Evolutionary conservation across 2,329 filamentous ascomycete genomes (phyloP).

Genomic region (Ascochyta viciae-villosae): DNA sequence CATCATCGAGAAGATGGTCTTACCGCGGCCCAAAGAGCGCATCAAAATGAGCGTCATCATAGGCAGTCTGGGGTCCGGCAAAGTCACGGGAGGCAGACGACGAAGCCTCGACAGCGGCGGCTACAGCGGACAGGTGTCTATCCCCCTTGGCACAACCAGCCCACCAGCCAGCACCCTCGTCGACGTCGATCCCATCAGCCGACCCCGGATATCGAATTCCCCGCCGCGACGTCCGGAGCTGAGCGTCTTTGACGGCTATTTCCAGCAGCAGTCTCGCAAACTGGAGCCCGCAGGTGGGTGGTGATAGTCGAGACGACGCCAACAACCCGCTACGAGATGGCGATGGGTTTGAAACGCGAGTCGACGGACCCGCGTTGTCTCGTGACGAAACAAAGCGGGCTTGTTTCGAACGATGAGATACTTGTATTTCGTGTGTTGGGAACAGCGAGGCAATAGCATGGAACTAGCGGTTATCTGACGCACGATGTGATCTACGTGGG

Average conservation of each 20-base stretch:
- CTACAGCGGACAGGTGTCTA: constrained; percentile 39
- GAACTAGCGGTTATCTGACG: no score
- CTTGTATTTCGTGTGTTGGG: no score
- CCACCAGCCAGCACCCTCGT: constrained; percentile 21
- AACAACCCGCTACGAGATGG: no score
- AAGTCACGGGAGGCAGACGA: constrained; percentile 35
- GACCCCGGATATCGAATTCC: background rate
- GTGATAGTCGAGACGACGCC: constrained; percentile 10
- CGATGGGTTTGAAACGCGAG: no score
- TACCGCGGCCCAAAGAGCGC: constrained; percentile 40
- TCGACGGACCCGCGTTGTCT: no score
- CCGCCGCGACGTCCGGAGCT: constrained; percentile 36
- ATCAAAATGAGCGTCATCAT: constrained; percentile 45
- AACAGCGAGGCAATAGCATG: no score
- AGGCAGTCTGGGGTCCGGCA: constrained; percentile 38
- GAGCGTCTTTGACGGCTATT: constrained; percentile 47
- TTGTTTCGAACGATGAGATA: no score
- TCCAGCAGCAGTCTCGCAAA: constrained; percentile 40
- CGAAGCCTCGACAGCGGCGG: constrained; percentile 46
- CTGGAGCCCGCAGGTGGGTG: constrained; percentile 32
- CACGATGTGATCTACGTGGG: no score
- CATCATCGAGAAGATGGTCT: constrained; percentile 48
- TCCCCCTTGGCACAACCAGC: constrained; percentile 26
- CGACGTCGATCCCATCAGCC: constrained; percentile 20
- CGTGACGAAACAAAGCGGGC: no score